phyloP scores from a whole-genome alignment of 306 rosid species.

The cucumber (Cucumis sativus) region DNA sequence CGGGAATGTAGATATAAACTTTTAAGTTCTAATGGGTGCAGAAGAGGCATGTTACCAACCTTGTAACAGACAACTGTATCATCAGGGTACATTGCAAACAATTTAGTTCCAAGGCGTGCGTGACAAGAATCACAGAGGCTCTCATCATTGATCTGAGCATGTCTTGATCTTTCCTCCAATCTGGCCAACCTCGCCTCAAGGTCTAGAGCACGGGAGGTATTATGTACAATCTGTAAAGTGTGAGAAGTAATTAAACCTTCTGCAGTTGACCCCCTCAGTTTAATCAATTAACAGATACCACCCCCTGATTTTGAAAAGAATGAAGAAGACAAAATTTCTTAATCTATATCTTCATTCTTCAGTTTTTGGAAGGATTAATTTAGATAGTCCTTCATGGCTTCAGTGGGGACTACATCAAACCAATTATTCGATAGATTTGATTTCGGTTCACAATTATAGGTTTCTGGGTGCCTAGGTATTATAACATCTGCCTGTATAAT shows the following conservation, averaged over 20 bases:
- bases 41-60: slow-evolving; percentile 35
- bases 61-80: slow-evolving; percentile 88
- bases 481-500: neutral
- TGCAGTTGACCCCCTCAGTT: neutral
- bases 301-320: too few species aligned
- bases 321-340: too few species aligned
- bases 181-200: slow-evolving; percentile 85
- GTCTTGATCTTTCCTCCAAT: slow-evolving; percentile 91
- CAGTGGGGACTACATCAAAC: too few species aligned
- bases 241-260: neutral
- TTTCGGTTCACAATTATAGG: too few species aligned
- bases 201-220: slow-evolving; percentile 75
- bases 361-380: too few species aligned
- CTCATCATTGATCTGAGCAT: slow-evolving; percentile 88
- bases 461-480: too few species aligned
- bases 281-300: neutral
- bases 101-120: slow-evolving; percentile 93
- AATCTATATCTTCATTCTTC: too few species aligned
- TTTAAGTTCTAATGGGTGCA: neutral
- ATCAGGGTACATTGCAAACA: slow-evolving; percentile 98
- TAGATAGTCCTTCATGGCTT: too few species aligned
- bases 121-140: slow-evolving; percentile 93
- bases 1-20: neutral
- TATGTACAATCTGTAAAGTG: slow-evolving; percentile 65
- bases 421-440: too few species aligned